phyloP scores from a whole-genome alignment of 2,329 filamentous ascomycete species.

The Lasiodiplodia sp. region DNA sequence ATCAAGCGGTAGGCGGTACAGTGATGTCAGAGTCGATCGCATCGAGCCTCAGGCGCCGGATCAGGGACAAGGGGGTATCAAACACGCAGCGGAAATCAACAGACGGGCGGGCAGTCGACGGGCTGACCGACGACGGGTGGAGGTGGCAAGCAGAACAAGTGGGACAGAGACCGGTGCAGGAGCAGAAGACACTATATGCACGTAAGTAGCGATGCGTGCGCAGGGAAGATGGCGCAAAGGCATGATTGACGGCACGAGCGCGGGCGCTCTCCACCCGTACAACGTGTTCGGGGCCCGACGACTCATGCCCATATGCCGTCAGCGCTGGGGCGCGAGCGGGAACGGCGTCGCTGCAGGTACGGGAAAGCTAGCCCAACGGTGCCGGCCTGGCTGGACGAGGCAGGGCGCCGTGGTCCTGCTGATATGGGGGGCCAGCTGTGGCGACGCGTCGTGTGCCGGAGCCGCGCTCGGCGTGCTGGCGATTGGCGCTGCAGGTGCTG shows the following conservation, averaged over 20 bases:
- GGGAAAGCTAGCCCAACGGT: slow-evolving; percentile 22
- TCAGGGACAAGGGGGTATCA: slow-evolving; percentile 17
- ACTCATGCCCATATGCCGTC: slow-evolving; percentile 20
- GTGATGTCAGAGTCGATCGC: neutral
- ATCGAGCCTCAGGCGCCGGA: slow-evolving; percentile 8
- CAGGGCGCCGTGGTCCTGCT: slow-evolving; percentile 8
- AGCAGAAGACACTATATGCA: slow-evolving; percentile 17
- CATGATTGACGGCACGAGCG: slow-evolving; percentile 26
- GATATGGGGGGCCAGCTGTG: neutral
- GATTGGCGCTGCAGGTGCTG: slow-evolving; percentile 12
- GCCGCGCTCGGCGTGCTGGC: neutral
- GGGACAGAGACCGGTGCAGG: slow-evolving; percentile 10
- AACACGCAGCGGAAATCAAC: neutral
- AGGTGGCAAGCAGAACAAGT: slow-evolving; percentile 7
- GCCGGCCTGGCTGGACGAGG: neutral
- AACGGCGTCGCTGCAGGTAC: slow-evolving; percentile 25
- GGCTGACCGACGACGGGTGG: neutral
- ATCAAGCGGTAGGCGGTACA: neutral
- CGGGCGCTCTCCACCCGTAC: slow-evolving; percentile 18
- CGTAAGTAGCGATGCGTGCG: slow-evolving; percentile 24
- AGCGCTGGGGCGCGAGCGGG: slow-evolving; percentile 16
- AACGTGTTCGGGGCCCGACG: slow-evolving; percentile 16
- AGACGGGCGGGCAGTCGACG: neutral
- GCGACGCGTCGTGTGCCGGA: neutral
- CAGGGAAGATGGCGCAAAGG: slow-evolving; percentile 29